Evolutionary conservation across 257 asterid species (phyloP).

Genomic region (Petunia axillaris): DNA sequence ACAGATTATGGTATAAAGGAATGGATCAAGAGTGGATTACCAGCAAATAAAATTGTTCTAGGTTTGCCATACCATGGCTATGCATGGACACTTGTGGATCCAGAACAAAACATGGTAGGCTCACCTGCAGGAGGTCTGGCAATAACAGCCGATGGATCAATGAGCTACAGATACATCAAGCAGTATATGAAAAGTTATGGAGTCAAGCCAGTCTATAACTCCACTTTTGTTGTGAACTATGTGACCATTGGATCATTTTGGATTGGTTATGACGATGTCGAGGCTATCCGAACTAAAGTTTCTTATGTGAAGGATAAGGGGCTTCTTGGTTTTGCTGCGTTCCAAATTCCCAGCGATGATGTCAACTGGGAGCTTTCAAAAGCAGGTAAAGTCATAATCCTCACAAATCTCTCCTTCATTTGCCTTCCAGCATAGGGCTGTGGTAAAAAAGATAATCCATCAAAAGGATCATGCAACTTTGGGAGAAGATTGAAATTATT

Average conservation of each 20-base stretch:
- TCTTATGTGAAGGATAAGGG: slow-evolving; percentile 44
- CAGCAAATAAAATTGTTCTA: slow-evolving; percentile 42
- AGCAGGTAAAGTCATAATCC: slow-evolving; percentile 37
- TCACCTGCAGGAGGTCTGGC: slow-evolving; percentile 39
- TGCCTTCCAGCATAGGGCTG: background rate
- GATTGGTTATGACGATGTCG: slow-evolving; percentile 46
- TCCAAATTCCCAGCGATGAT: slow-evolving; percentile 41
- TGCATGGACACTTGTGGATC: slow-evolving; percentile 47
- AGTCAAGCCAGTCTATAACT: slow-evolving; percentile 32
- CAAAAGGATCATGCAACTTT: no score
- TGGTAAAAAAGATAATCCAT: no score
- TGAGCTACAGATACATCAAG: slow-evolving; percentile 35
- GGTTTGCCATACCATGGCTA: slow-evolving; percentile 53
- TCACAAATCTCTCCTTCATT: background rate
- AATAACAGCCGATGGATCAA: slow-evolving; percentile 34
- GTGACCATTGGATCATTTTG: slow-evolving; percentile 31
- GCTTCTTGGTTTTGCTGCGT: slow-evolving; percentile 38
- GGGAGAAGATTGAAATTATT: no score
- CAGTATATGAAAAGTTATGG: slow-evolving; percentile 28
- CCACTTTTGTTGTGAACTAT: slow-evolving; percentile 43
- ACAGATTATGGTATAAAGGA: slow-evolving; percentile 43
- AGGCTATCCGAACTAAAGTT: slow-evolving; percentile 41
- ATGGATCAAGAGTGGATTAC: slow-evolving; percentile 46
- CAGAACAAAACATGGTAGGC: slow-evolving; percentile 32
- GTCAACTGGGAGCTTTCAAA: slow-evolving; percentile 35